phyloP scores from a whole-genome alignment of 2,329 filamentous ascomycete genomes.

The Coniella vitis region DNA sequence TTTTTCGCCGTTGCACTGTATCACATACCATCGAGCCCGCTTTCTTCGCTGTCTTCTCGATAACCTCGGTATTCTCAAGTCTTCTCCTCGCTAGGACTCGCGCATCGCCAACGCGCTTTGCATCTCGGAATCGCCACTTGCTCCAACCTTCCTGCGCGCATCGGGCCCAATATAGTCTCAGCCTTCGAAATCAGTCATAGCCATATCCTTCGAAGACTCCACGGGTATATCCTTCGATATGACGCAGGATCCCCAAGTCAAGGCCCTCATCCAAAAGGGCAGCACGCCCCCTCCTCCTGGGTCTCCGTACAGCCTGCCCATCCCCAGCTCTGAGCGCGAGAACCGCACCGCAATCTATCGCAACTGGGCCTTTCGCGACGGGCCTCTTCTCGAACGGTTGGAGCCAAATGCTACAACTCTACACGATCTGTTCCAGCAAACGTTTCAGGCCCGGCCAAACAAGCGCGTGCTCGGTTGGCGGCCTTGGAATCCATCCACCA shows the following conservation, averaged over 20 bases:
- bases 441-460: constrained; percentile 56
- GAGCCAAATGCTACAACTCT: constrained; percentile 65
- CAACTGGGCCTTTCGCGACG: constrained; percentile 71
- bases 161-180: too few species aligned
- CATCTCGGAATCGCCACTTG: too few species aligned
- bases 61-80: too few species aligned
- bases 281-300: constrained; percentile 62
- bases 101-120: too few species aligned
- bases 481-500: constrained; percentile 67
- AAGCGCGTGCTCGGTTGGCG: constrained; percentile 73
- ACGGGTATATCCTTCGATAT: constrained; percentile 20
- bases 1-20: too few species aligned
- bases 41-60: too few species aligned
- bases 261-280: constrained; percentile 46
- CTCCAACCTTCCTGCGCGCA: too few species aligned
- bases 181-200: background rate
- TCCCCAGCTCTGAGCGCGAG: constrained; percentile 68
- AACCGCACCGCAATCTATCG: constrained; percentile 74
- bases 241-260: constrained; percentile 27
- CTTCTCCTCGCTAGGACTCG: too few species aligned
- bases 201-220: background rate
- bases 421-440: constrained; percentile 73
- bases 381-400: constrained; percentile 61
- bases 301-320: constrained; percentile 67
- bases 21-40: too few species aligned